Base-by-base conservation (phyloP, 2,329 filamentous ascomycete genomes). In the Aspergillus ibericus region DNA sequence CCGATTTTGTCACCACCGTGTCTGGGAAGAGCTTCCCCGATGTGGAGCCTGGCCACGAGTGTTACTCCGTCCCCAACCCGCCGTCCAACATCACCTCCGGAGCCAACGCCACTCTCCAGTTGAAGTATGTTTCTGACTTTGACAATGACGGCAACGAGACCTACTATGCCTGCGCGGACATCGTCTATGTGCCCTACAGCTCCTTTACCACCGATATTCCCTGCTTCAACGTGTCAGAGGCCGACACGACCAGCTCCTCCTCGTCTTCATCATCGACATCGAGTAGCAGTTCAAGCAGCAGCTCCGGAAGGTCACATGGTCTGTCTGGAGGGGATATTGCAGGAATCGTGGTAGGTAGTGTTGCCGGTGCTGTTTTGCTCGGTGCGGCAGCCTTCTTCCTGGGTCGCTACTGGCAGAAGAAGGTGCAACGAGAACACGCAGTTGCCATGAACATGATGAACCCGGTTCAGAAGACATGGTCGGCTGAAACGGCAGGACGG, bases 161-260 rank as follows among this genome's bases (percentile, higher is more conserved):
- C 0, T 81, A 77, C 66, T 81, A 80, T 61, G 79, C 79, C 7
- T 82, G 79, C 59, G 73, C 78, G 0, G 79, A 82, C 56, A 71
- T 81, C n/a, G 77, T 71, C 5, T 80, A 80, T 55, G 72, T 81
- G 25, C 62, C 75, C 3, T 63, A 73, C 1, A 69, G 67, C 56
- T 67, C 75, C 20, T 81, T 81, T 61, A 76, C 68, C 0, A 66
- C 70, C 38, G 69, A 75, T 35, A 72, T 79, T 9, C 78, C 78
- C 0, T 81, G 80, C 68, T 81, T 81, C 72, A 81, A 81, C 57
- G 77, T 78, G 4, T 79, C 78, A 0, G 61, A 64, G 70, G 75
- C 77, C 61, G 66, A 69, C 15, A 56, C 70, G 1, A 56, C 53
- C 8, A 55, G 51, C 7, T 55, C 56, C 10, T 20, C 59, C 15